Percentiles rank a stretch among this genome's conserved stretches.
These are phyloP conservation scores for Acanthamoeba healyi DNA, from an alignment of 208 protist genomes.

Conservation along the genomic window DNA sequence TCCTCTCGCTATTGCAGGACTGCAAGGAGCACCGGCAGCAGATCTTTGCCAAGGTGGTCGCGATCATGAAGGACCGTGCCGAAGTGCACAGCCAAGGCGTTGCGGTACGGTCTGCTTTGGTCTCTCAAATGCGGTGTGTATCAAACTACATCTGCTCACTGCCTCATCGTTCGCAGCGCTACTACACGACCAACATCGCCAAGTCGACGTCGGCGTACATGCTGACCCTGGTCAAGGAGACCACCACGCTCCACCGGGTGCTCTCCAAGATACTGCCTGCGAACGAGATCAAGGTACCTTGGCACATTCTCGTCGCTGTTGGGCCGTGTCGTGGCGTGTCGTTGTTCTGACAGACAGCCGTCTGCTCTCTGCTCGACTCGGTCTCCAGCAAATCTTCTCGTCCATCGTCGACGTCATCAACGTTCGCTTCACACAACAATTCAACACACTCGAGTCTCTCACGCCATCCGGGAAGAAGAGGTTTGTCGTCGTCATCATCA, in stretches of 20 bases:
- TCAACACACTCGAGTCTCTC: not conserved
- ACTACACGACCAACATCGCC: constrained; percentile 5
- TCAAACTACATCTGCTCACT: not conserved
- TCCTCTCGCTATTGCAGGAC: constrained; percentile 9
- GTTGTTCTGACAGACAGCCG: not conserved
- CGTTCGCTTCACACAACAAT: not conserved
- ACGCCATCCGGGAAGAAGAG: not conserved
- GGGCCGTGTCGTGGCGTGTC: too few relatives aligned
- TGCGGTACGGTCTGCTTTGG: constrained; percentile 20
- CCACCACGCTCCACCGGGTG: constrained; percentile 57
- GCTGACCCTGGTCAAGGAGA: constrained; percentile 26
- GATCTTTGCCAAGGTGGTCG: constrained; percentile 83
- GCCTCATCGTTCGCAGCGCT: not conserved
- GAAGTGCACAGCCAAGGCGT: constrained; percentile 44
- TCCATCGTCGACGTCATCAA: constrained; percentile 32
- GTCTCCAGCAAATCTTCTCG: constrained; percentile 1
- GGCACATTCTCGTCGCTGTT: too few relatives aligned
- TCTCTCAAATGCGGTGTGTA: too few relatives aligned
- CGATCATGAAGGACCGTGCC: constrained; percentile 82
- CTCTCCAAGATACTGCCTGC: constrained; percentile 58
- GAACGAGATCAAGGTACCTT: constrained; percentile 16
- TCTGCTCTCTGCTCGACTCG: not conserved
- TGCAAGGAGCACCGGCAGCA: constrained; percentile 80
- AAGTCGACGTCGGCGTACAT: constrained; percentile 33
- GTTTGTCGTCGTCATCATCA: not conserved